phyloP scores from a whole-genome alignment of 352 stramenopile genomes.

The Blastocystis sp. region DNA sequence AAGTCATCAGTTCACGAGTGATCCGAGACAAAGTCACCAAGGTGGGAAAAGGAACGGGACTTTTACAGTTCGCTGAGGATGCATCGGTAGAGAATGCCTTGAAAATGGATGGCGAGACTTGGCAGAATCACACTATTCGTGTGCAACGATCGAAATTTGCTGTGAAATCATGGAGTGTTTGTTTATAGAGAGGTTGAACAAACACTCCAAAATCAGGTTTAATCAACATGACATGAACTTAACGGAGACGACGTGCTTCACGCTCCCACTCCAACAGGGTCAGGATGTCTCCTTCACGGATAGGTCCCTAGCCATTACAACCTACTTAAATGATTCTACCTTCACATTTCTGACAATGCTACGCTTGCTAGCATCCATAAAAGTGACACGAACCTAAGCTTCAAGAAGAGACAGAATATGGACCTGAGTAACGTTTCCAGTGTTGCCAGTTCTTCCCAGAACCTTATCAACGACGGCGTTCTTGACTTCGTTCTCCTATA shows the following conservation, averaged over 20 bases:
- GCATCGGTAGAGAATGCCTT: constrained; percentile 9
- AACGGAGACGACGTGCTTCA: constrained; percentile 93
- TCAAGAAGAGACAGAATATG: neutral
- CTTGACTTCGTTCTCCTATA: constrained; percentile 76
- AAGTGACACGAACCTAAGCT: constrained; percentile 84
- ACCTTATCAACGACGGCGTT: constrained; percentile 96
- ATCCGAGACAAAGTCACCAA: constrained; percentile 40
- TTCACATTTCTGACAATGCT: constrained; percentile 99
- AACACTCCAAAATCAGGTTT: constrained; percentile 21
- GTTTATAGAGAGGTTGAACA: too few relatives aligned
- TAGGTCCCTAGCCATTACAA: constrained; percentile 47
- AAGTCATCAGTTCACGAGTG: neutral
- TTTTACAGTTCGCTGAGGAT: constrained; percentile 24
- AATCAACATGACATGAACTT: constrained; percentile 67
- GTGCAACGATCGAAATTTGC: constrained; percentile 36
- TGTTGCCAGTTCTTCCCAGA: constrained; percentile 97
- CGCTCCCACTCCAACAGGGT: constrained; percentile 99
- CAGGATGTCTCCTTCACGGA: constrained; percentile 86
- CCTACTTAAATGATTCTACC: constrained; percentile 65
- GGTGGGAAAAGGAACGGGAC: constrained; percentile 29
- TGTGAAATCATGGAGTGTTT: constrained; percentile 14
- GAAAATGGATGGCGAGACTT: constrained; percentile 13
- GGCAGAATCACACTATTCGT: neutral
- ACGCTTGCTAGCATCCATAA: constrained; percentile 94
- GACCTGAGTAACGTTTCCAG: constrained; percentile 96